Conservation (phyloP, 2,329 filamentous ascomycete species). For the Clonostachys byssicola region DNA sequence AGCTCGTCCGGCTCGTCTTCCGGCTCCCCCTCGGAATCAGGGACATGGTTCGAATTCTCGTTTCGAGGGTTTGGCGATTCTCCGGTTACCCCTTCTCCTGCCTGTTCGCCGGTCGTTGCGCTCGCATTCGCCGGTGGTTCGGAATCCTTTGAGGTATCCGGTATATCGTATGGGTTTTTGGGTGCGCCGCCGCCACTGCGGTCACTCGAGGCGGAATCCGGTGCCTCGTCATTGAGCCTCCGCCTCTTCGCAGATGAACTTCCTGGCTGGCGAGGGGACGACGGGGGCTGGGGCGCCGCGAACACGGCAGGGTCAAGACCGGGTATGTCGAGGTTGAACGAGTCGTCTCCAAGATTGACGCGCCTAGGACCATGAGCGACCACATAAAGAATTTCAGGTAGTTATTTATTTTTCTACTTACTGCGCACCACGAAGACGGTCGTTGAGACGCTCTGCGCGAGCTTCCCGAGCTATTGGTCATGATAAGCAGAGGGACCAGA, state of each 20-base stretch:
- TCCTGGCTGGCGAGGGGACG: conserved; percentile 23
- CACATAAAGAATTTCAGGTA: accelerated
- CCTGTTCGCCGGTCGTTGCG: not conserved
- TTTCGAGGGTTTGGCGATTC: not conserved
- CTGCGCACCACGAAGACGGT: conserved; percentile 63
- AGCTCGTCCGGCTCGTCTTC: conserved; percentile 8
- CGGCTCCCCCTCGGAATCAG: not conserved
- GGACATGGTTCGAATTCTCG: not conserved
- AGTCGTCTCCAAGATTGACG: conserved; percentile 55
- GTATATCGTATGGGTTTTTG: conserved; percentile 16
- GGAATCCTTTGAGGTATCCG: conserved; percentile 20
- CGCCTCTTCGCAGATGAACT: conserved; percentile 45
- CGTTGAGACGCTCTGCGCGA: conserved; percentile 43
- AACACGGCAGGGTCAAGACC: conserved; percentile 23
- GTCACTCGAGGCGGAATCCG: not conserved
- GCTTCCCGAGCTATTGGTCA: conserved; percentile 31
- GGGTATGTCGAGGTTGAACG: conserved; percentile 50
- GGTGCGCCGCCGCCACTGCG: too few relatives aligned
- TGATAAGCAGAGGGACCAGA: not conserved
- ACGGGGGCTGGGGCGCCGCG: conserved; percentile 9
- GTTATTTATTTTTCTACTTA: conserved; percentile 23
- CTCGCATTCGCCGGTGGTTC: conserved; percentile 5
- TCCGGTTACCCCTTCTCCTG: not conserved
- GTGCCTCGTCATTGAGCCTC: conserved; percentile 19
- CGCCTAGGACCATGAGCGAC: conserved; percentile 19